A percentile compares a stretch with the other conserved stretches of the same genome.
Evolutionary conservation across 2,329 filamentous ascomycete species (phyloP).

Genomic region (Paecilomyces formosus): DNA sequence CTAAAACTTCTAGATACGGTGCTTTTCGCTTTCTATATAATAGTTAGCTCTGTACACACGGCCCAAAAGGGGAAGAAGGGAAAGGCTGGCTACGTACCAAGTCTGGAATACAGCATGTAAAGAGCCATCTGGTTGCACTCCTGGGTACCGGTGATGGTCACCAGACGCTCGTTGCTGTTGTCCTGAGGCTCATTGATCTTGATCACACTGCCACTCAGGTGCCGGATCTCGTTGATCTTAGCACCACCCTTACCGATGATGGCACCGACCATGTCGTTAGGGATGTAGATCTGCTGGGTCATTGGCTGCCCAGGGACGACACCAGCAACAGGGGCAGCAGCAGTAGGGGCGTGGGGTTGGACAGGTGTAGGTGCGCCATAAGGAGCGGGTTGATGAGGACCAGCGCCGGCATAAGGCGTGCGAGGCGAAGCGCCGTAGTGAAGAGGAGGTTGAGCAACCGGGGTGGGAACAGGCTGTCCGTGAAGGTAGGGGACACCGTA

Average conservation of each 20-base stretch:
- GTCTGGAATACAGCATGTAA: constrained; percentile 96
- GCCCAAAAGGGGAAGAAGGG: neutral
- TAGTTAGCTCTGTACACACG: neutral
- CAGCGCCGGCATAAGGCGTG: constrained; percentile 67
- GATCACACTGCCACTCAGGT: constrained; percentile 94
- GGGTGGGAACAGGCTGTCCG: constrained; percentile 49
- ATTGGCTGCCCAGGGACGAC: constrained; percentile 74
- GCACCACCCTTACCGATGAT: constrained; percentile 98
- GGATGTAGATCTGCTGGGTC: constrained; percentile 98
- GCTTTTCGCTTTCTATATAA: constrained; percentile 64
- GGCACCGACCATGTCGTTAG: constrained; percentile 98
- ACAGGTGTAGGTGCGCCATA: constrained; percentile 57
- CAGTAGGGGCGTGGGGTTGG: constrained; percentile 59
- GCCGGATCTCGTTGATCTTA: constrained; percentile 98
- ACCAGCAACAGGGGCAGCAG: constrained; percentile 58
- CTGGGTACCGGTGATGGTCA: constrained; percentile 94
- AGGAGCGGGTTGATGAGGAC: constrained; percentile 68
- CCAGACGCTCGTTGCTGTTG: constrained; percentile 95
- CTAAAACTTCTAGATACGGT: constrained; percentile 50
- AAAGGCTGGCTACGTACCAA: constrained; percentile 55
- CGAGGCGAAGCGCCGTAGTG: constrained; percentile 74
- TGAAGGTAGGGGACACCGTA: constrained; percentile 69
- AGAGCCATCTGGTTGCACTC: constrained; percentile 99
- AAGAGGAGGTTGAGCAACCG: constrained; percentile 58
- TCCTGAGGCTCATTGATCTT: constrained; percentile 99